These are phyloP conservation scores for Physcia stellaris DNA, from an alignment of 495 filamentous ascomycete genomes.

Conservation along the genomic window DNA sequence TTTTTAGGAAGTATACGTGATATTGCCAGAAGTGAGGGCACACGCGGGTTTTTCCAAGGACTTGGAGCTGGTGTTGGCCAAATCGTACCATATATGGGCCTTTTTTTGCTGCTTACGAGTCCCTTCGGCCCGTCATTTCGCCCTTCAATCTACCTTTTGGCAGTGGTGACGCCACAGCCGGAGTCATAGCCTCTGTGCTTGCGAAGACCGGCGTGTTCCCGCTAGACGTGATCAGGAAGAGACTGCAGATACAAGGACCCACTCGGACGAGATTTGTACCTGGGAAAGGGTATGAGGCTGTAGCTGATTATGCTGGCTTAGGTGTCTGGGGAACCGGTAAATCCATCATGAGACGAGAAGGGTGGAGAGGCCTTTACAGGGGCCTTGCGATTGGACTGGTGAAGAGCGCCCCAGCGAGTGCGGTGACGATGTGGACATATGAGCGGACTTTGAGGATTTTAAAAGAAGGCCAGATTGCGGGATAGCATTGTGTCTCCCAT, in stretches of 20 bases:
- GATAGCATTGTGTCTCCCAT: not conserved
- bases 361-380: slow-evolving; percentile 69
- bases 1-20: slow-evolving; percentile 51
- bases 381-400: slow-evolving; percentile 78
- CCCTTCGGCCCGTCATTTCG: slow-evolving; percentile 38
- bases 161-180: slow-evolving; percentile 67
- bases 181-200: slow-evolving; percentile 59
- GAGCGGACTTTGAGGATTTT: slow-evolving; percentile 54
- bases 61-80: slow-evolving; percentile 66
- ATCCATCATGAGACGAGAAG: slow-evolving; percentile 57
- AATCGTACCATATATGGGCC: slow-evolving; percentile 90
- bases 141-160: slow-evolving; percentile 53
- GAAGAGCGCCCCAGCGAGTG: slow-evolving; percentile 90
- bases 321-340: slow-evolving; percentile 51
- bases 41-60: slow-evolving; percentile 72
- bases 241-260: slow-evolving; percentile 91
- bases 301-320: slow-evolving; percentile 61
- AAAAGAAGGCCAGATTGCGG: slow-evolving; percentile 29
- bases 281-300: too few relatives aligned
- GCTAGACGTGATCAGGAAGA: slow-evolving; percentile 83
- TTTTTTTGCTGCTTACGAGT: slow-evolving; percentile 89
- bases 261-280: slow-evolving; percentile 65
- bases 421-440: slow-evolving; percentile 98
- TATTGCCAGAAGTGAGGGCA: slow-evolving; percentile 64
- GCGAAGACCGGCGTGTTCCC: slow-evolving; percentile 89